A percentile compares a stretch with the other conserved stretches of the same genome.
phyloP scores from a whole-genome alignment of 2,329 filamentous ascomycete genomes.

The Graphilbum sp. region DNA sequence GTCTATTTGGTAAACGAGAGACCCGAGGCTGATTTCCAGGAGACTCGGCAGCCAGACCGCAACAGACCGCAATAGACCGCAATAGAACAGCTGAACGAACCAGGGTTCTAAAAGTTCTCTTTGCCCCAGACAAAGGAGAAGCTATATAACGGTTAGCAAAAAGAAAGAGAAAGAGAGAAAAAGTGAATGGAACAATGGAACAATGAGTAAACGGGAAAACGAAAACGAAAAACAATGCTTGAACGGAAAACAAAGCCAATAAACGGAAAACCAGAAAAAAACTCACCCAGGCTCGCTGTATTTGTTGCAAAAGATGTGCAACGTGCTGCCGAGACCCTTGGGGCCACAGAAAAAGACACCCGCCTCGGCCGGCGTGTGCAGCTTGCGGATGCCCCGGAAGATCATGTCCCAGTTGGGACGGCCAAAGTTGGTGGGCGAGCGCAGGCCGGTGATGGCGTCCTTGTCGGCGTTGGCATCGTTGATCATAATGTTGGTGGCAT shows the following conservation, averaged over 20 bases:
- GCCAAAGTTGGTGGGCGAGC: conserved; percentile 72
- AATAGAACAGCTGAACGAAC: conserved; percentile 6
- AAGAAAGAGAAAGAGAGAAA: too few relatives aligned
- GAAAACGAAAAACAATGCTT: too few relatives aligned
- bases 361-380: conserved; percentile 56
- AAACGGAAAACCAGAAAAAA: too few relatives aligned
- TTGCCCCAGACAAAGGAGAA: conserved; percentile 55
- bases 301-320: conserved; percentile 78
- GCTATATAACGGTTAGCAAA: conserved; percentile 21
- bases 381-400: conserved; percentile 66
- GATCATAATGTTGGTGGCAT: conserved; percentile 86
- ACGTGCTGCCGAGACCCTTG: conserved; percentile 57
- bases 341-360: conserved; percentile 79
- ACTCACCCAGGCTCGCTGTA: conserved; percentile 67
- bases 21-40: too few relatives aligned
- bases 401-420: conserved; percentile 85
- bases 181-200: too few relatives aligned
- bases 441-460: conserved; percentile 69
- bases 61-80: not conserved
- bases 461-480: conserved; percentile 74
- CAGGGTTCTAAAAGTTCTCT: conserved; percentile 56
- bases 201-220: too few relatives aligned
- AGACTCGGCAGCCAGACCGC: too few relatives aligned
- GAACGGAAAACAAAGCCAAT: too few relatives aligned
- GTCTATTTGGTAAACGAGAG: too few relatives aligned